A percentile compares a stretch with the other conserved stretches of the same genome.
Conservation (phyloP, 139 green algal species). For the Chlorella ohadii region DNA sequence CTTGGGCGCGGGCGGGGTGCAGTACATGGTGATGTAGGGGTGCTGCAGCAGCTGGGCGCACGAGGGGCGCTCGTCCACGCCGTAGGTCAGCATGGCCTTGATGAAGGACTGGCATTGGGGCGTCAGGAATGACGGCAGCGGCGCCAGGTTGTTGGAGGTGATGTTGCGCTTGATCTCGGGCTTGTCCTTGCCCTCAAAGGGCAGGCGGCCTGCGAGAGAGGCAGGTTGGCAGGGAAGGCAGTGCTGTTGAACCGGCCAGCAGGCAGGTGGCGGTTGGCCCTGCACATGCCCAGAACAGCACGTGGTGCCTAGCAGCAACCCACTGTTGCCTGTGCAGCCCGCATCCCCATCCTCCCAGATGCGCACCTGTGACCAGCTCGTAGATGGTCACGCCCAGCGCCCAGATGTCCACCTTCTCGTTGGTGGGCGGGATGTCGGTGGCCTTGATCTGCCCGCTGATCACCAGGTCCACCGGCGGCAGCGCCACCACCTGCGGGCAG, state of each 20-base stretch:
- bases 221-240: background rate
- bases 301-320: too few species aligned
- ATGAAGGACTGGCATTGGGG: constrained; percentile 61
- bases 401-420: constrained; percentile 82
- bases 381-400: constrained; percentile 78
- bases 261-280: too few species aligned
- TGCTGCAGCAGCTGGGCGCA: constrained; percentile 73
- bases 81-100: constrained; percentile 67
- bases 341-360: too few species aligned
- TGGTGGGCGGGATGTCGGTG: constrained; percentile 55
- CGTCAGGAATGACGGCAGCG: constrained; percentile 50
- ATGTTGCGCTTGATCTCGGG: constrained; percentile 66
- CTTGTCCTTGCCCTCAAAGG: constrained; percentile 72
- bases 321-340: background rate
- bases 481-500: constrained; percentile 50
- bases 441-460: constrained; percentile 50
- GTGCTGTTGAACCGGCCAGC: too few species aligned
- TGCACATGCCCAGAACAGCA: too few species aligned
- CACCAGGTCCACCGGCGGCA: constrained; percentile 70
- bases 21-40: constrained; percentile 65
- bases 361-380: constrained; percentile 77
- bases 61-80: constrained; percentile 60
- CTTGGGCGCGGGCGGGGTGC: background rate
- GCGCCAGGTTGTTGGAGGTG: constrained; percentile 50
- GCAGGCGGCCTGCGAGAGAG: constrained; percentile 51